phyloP scores from a whole-genome alignment of 2,329 filamentous ascomycete genomes.

The Botrytis paeoniae region DNA sequence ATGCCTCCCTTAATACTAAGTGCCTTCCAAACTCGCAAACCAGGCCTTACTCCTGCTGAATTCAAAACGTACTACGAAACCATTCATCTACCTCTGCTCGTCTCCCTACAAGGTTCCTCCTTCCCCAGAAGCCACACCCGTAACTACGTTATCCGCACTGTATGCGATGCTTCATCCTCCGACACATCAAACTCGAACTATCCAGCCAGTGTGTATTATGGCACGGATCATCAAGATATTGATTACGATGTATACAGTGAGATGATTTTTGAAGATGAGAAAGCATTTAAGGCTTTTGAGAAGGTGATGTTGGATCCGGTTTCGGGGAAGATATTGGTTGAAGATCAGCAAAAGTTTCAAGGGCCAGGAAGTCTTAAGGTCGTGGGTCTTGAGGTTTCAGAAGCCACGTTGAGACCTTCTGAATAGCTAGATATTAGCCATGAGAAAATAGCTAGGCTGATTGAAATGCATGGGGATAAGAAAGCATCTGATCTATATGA shows the following conservation, averaged over 20 bases:
- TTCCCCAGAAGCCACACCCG: neutral
- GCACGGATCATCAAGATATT: neutral
- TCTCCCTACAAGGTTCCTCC: neutral
- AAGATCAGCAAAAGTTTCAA: neutral
- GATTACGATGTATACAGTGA: neutral
- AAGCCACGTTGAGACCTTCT: neutral
- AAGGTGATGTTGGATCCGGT: neutral
- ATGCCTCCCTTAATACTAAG: neutral
- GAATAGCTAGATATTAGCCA: neutral
- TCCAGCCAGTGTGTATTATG: neutral
- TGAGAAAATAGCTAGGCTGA: neutral
- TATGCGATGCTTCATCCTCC: neutral
- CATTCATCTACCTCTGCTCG: neutral
- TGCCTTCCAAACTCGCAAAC: neutral
- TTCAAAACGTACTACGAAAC: slow-evolving; percentile 1
- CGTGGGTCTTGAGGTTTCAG: neutral
- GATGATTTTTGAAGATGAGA: neutral
- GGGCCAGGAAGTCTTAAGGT: neutral
- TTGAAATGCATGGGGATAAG: neutral
- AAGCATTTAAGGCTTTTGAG: neutral
- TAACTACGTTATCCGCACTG: neutral
- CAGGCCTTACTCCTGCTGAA: neutral
- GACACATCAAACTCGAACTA: neutral
- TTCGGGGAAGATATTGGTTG: neutral
- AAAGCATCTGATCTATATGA: neutral